Conservation (phyloP, 352 stramenopile species). For the Thalassiosira hispida region DNA sequence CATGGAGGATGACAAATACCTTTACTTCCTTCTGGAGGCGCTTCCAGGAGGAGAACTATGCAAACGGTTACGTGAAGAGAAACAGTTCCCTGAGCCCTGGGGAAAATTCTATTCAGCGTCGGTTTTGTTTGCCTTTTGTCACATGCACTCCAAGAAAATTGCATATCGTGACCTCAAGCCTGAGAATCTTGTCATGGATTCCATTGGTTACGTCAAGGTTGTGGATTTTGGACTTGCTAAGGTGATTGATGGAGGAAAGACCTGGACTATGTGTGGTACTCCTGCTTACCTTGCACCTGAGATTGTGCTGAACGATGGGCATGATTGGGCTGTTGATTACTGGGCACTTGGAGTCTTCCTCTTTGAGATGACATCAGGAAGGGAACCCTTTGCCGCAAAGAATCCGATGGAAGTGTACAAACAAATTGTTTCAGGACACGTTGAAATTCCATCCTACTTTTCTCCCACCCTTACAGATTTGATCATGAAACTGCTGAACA, state of each 20-base stretch:
- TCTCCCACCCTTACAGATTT: slow-evolving; percentile 84
- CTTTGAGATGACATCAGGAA: slow-evolving; percentile 70
- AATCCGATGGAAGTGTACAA: slow-evolving; percentile 93
- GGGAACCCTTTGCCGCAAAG: slow-evolving; percentile 88
- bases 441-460: slow-evolving; percentile 88
- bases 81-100: slow-evolving; percentile 66
- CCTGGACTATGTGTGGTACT: slow-evolving; percentile 93
- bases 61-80: slow-evolving; percentile 88
- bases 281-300: slow-evolving; percentile 94
- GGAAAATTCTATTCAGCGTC: slow-evolving; percentile 80
- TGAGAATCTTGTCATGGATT: slow-evolving; percentile 92
- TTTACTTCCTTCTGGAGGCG: slow-evolving; percentile 95
- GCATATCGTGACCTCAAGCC: slow-evolving; percentile 93
- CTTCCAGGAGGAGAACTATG: slow-evolving; percentile 93
- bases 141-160: slow-evolving; percentile 88
- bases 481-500: slow-evolving; percentile 90
- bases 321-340: slow-evolving; percentile 91
- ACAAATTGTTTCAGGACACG: slow-evolving; percentile 90
- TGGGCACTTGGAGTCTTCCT: slow-evolving; percentile 81
- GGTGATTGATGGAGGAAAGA: slow-evolving; percentile 85
- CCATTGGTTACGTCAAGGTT: slow-evolving; percentile 91
- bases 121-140: slow-evolving; percentile 80
- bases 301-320: slow-evolving; percentile 94
- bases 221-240: slow-evolving; percentile 94
- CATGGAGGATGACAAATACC: slow-evolving; percentile 91